phyloP scores from a whole-genome alignment of 163 green algal species.

The Scenedesmus sp. region DNA sequence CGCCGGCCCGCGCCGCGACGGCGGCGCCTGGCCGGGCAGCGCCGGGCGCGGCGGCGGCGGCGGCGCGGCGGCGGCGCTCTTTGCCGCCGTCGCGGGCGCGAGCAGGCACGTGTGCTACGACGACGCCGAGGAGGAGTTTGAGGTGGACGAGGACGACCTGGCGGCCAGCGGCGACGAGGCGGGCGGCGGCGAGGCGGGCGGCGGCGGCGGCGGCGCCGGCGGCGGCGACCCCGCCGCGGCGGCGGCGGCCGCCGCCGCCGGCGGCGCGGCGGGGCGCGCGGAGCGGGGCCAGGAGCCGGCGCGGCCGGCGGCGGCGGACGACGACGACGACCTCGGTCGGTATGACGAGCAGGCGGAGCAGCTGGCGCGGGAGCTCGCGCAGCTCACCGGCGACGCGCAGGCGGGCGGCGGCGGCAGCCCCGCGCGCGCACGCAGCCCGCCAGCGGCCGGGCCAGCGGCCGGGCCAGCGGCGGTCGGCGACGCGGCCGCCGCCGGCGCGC shows the following conservation, averaged over 20 bases:
- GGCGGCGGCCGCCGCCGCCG: background rate
- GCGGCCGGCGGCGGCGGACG: background rate
- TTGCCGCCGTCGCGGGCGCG: background rate
- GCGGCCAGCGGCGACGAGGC: no score
- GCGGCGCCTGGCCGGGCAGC: background rate
- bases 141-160: no score
- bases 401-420: no score
- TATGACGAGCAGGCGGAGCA: constrained; percentile 21
- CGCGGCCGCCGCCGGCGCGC: no score
- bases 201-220: background rate
- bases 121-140: no score
- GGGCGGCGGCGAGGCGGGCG: background rate
- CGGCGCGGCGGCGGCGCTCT: background rate
- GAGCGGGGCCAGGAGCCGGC: background rate
- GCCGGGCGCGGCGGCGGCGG: background rate
- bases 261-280: background rate
- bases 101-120: background rate
- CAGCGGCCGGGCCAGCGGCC: no score
- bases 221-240: background rate
- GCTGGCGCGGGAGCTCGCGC: constrained; percentile 8
- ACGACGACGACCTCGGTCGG: background rate
- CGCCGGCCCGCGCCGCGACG: no score
- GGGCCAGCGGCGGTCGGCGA: no score
- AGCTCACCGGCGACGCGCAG: background rate
- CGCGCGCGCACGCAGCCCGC: no score